Conservation (phyloP, 2,329 filamentous ascomycete species). For the Penicillium sp. region DNA sequence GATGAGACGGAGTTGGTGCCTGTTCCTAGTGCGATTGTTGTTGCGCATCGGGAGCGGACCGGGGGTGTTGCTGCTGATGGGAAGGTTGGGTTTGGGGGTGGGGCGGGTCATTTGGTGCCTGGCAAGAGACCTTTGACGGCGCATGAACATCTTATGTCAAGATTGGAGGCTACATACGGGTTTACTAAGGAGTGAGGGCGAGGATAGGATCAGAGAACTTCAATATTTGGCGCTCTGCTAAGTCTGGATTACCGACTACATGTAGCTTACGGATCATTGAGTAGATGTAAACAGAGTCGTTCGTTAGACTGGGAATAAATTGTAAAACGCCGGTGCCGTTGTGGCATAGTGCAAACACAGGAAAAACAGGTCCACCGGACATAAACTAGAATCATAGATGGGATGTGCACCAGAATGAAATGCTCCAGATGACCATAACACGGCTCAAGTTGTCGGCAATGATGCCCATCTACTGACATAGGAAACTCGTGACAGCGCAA, state of each 20-base stretch:
- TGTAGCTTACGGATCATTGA: background rate
- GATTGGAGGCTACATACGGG: conserved; percentile 60
- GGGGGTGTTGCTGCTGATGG: conserved; percentile 20
- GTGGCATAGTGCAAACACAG: conserved; percentile 26
- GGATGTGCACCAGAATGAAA: conserved; percentile 20
- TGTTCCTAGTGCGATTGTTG: conserved; percentile 55
- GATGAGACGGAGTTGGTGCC: conserved; percentile 55
- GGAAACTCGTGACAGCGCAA: conserved; percentile 35
- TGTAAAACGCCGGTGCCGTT: conserved; percentile 26
- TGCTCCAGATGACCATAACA: conserved; percentile 20
- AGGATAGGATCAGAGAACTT: background rate
- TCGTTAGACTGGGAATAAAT: conserved; percentile 22
- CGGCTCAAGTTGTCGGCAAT: conserved; percentile 20
- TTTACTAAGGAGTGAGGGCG: conserved; percentile 28
- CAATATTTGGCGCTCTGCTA: background rate
- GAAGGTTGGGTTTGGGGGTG: conserved; percentile 44
- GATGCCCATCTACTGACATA: conserved; percentile 35
- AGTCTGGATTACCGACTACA: background rate
- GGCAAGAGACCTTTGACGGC: conserved; percentile 53
- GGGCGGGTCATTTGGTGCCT: conserved; percentile 35
- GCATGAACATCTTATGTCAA: conserved; percentile 57
- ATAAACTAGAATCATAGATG: conserved; percentile 23
- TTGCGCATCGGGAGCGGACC: conserved; percentile 36
- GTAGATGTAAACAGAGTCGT: conserved; percentile 15
- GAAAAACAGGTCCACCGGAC: conserved; percentile 20